These are phyloP conservation scores for Gloeopeniophorella convolvens DNA, from an alignment of 768 basidiomycete species.

Conservation along the genomic window DNA sequence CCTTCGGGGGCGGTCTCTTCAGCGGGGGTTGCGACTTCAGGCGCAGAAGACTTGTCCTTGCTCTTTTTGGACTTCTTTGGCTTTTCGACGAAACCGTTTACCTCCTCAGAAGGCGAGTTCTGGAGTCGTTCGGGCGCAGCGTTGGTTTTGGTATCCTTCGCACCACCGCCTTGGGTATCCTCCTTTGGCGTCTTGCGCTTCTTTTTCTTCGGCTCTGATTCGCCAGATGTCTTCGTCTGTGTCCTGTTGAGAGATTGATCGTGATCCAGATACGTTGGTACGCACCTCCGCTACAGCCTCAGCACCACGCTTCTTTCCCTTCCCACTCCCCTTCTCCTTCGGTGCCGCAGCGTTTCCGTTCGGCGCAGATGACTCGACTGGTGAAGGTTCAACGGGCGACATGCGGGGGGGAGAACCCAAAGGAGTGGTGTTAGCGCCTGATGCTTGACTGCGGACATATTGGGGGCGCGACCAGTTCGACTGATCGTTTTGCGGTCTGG, in stretches of 20 bases:
- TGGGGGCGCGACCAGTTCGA: slow-evolving; percentile 10
- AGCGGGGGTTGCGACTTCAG: slow-evolving; percentile 16
- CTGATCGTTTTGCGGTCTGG: slow-evolving; percentile 6
- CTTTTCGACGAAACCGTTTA: slow-evolving; percentile 16
- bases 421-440: slow-evolving; percentile 69
- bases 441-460: slow-evolving; percentile 26
- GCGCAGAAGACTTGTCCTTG: not conserved
- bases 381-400: slow-evolving; percentile 34
- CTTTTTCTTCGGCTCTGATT: slow-evolving; percentile 27
- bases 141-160: not conserved
- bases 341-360: not conserved
- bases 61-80: slow-evolving; percentile 21
- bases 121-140: not conserved
- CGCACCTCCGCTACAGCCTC: slow-evolving; percentile 4
- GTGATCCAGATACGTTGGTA: not conserved
- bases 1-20: slow-evolving; percentile 2
- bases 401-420: slow-evolving; percentile 56
- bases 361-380: slow-evolving; percentile 15
- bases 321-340: slow-evolving; percentile 1
- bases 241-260: not conserved
- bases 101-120: slow-evolving; percentile 5
- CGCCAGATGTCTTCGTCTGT: slow-evolving; percentile 2
- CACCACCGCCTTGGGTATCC: not conserved
- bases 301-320: not conserved
- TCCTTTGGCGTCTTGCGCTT: slow-evolving; percentile 24